Conservation (phyloP, 148 eudicot species). For the Vaccinium darrowii region DNA sequence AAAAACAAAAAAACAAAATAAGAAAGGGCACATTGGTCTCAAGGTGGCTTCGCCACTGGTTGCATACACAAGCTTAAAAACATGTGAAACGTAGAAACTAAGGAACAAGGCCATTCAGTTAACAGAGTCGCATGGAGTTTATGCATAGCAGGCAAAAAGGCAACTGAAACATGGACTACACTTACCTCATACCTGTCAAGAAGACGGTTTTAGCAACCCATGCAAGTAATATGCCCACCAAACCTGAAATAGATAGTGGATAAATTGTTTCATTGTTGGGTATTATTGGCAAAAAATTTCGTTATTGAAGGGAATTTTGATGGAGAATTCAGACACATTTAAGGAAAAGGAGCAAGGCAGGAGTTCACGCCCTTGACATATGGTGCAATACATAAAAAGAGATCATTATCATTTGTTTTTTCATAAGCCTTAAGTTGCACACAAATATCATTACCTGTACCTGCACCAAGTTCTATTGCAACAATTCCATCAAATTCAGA, state of each 20-base stretch:
- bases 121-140: neutral
- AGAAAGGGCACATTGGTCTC: no score
- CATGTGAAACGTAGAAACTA: neutral
- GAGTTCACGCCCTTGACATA: neutral
- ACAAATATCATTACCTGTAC: conserved; percentile 59
- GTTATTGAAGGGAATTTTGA: neutral
- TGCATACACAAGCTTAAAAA: neutral
- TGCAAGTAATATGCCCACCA: conserved; percentile 89
- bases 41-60: no score
- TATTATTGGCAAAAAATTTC: conserved; percentile 12
- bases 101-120: neutral
- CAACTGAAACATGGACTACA: neutral
- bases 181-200: conserved; percentile 65
- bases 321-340: neutral
- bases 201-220: conserved; percentile 67
- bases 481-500: conserved; percentile 55
- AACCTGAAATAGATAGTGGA: conserved; percentile 59
- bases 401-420: neutral
- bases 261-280: conserved; percentile 10
- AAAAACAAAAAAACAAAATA: no score
- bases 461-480: conserved; percentile 93
- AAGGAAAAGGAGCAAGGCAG: neutral
- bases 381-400: neutral
- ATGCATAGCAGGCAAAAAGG: neutral
- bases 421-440: neutral